Conservation (phyloP, 1,284 basidiomycete genomes). For the Psilocybe mexicana region DNA sequence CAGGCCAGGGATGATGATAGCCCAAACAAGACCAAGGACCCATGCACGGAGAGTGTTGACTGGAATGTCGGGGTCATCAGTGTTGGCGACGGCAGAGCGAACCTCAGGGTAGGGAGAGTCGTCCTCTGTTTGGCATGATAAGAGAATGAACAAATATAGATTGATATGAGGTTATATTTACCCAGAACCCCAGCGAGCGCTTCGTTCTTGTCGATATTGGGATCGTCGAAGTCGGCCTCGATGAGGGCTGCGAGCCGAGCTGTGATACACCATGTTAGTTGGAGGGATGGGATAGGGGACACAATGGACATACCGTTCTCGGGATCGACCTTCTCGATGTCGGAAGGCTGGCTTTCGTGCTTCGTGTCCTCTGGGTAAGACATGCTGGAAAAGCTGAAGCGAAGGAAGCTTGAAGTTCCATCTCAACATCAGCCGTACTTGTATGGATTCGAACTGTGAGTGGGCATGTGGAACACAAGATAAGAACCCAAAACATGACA, state of each 20-base stretch:
- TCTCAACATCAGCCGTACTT: constrained; percentile 21
- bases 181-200: constrained; percentile 41
- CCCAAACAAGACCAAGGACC: constrained; percentile 56
- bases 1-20: constrained; percentile 58
- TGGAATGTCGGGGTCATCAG: constrained; percentile 66
- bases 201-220: constrained; percentile 56
- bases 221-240: constrained; percentile 58
- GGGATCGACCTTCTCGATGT: constrained; percentile 24
- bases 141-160: background rate
- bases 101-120: constrained; percentile 71
- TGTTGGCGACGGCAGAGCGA: constrained; percentile 74
- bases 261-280: constrained; percentile 13
- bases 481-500: constrained; percentile 19
- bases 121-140: constrained; percentile 33
- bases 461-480: constrained; percentile 23
- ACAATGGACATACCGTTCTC: constrained; percentile 16
- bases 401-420: constrained; percentile 17
- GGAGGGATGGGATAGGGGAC: background rate
- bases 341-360: constrained; percentile 21
- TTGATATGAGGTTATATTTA: constrained; percentile 13
- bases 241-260: constrained; percentile 31
- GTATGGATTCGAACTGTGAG: constrained; percentile 21
- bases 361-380: constrained; percentile 26
- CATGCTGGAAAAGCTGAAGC: constrained; percentile 29
- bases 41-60: constrained; percentile 65